Conservation (phyloP, 2,329 filamentous ascomycete genomes). For the Aspergillus viridinutans region DNA sequence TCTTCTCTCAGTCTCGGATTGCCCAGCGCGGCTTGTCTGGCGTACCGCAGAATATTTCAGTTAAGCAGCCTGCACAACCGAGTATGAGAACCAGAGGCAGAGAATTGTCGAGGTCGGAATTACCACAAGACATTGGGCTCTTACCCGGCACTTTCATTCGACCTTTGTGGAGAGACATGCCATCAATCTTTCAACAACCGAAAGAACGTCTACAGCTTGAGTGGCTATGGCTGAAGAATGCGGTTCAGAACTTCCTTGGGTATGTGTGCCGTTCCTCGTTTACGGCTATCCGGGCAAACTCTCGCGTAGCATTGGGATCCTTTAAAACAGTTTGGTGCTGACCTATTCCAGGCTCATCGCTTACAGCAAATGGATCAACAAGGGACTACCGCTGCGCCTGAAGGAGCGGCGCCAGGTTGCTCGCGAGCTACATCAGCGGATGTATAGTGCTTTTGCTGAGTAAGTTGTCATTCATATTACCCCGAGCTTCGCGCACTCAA, state of each 20-base stretch:
- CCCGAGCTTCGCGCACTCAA: conserved; percentile 9
- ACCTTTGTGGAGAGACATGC: conserved; percentile 37
- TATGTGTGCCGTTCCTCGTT: conserved; percentile 16
- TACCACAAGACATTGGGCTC: conserved; percentile 45
- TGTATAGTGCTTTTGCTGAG: conserved; percentile 47
- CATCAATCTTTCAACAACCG: conserved; percentile 37
- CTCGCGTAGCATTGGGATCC: not conserved
- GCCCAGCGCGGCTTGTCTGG: conserved; percentile 18
- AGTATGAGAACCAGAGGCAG: conserved; percentile 36
- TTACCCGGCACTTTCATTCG: conserved; percentile 42
- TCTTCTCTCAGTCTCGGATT: conserved; percentile 29
- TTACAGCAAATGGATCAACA: conserved; percentile 32
- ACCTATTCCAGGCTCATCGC: conserved; percentile 23
- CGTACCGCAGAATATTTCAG: conserved; percentile 18
- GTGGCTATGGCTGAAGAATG: conserved; percentile 37
- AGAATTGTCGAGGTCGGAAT: conserved; percentile 26
- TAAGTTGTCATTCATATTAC: conserved; percentile 29
- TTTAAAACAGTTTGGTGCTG: conserved; percentile 7
- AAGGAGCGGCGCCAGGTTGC: conserved; percentile 35
- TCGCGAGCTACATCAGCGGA: conserved; percentile 39
- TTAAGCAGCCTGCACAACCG: conserved; percentile 32
- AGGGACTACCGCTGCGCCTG: conserved; percentile 31
- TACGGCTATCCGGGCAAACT: not conserved
- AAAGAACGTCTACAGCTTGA: conserved; percentile 34
- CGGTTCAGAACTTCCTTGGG: conserved; percentile 32